Evolutionary conservation across 805 yeast genomes (phyloP).

Genomic region (Metschnikowia sp.): DNA sequence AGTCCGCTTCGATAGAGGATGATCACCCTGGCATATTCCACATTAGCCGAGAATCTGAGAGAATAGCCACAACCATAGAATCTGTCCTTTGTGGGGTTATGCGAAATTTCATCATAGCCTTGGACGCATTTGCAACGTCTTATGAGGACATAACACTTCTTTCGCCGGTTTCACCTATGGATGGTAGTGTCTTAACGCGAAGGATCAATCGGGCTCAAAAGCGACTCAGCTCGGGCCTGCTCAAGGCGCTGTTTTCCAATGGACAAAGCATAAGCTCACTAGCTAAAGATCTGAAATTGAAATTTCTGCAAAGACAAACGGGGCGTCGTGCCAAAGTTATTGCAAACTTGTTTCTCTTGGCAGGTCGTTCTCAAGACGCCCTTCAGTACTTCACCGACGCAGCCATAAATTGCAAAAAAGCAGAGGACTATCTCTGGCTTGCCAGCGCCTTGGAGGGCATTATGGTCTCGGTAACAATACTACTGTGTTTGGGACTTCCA

Average conservation of each 20-base stretch:
- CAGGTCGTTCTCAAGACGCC: constrained; percentile 77
- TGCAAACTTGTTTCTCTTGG: constrained; percentile 73
- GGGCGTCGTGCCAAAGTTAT: constrained; percentile 75
- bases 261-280: constrained; percentile 10
- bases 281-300: constrained; percentile 26
- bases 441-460: constrained; percentile 85
- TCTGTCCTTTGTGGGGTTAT: constrained; percentile 74
- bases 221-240: constrained; percentile 39
- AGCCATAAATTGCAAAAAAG: constrained; percentile 49
- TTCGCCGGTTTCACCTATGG: constrained; percentile 69
- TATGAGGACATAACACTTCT: constrained; percentile 76
- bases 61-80: constrained; percentile 39
- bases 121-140: constrained; percentile 69
- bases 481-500: constrained; percentile 54
- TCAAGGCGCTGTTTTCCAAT: constrained; percentile 28
- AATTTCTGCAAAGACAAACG: constrained; percentile 45
- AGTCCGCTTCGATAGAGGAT: constrained; percentile 30
- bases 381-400: constrained; percentile 74
- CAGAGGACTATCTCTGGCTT: constrained; percentile 81
- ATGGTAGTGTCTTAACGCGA: constrained; percentile 42
- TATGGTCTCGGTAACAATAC: constrained; percentile 59
- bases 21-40: constrained; percentile 15
- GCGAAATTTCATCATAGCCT: constrained; percentile 54
- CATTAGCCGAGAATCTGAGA: constrained; percentile 26
- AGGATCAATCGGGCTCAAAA: constrained; percentile 42